Evolutionary conservation across 352 stramenopile genomes (phyloP).

Genomic region (Globisporangium splendens): DNA sequence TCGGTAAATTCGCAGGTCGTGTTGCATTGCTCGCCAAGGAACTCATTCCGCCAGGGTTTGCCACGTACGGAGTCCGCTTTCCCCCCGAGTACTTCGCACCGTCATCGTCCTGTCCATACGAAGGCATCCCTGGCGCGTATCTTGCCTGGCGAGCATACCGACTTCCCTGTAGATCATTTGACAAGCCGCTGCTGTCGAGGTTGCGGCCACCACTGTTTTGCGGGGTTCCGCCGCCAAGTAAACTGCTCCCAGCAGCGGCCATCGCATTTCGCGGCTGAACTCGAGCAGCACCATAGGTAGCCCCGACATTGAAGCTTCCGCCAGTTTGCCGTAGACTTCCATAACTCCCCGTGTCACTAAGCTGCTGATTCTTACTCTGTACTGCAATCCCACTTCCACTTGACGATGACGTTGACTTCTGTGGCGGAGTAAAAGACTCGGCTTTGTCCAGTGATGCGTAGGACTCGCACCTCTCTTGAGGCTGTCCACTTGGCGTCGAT

Average conservation of each 20-base stretch:
- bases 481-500: conserved; percentile 53
- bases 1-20: conserved; percentile 23
- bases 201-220: conserved; percentile 36
- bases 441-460: conserved; percentile 26
- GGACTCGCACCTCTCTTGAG: conserved; percentile 39
- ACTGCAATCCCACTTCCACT: conserved; percentile 41
- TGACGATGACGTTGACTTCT: conserved; percentile 43
- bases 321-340: conserved; percentile 34
- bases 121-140: conserved; percentile 65
- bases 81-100: conserved; percentile 53
- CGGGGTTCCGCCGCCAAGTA: conserved; percentile 54
- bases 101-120: conserved; percentile 47
- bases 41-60: conserved; percentile 20
- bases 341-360: conserved; percentile 37
- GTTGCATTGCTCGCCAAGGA: conserved; percentile 12
- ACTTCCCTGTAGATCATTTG: conserved; percentile 47
- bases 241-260: conserved; percentile 57
- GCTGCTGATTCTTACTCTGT: conserved; percentile 50
- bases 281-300: conserved; percentile 39
- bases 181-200: conserved; percentile 46
- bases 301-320: conserved; percentile 10
- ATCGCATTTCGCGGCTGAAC: conserved; percentile 66
- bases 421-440: conserved; percentile 54
- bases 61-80: conserved; percentile 40
- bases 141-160: conserved; percentile 77